A percentile compares a stretch with the other conserved stretches of the same genome.
These are phyloP conservation scores for Solanum medicagineum DNA, from an alignment of 257 asterid genomes.

Conservation along the genomic window DNA sequence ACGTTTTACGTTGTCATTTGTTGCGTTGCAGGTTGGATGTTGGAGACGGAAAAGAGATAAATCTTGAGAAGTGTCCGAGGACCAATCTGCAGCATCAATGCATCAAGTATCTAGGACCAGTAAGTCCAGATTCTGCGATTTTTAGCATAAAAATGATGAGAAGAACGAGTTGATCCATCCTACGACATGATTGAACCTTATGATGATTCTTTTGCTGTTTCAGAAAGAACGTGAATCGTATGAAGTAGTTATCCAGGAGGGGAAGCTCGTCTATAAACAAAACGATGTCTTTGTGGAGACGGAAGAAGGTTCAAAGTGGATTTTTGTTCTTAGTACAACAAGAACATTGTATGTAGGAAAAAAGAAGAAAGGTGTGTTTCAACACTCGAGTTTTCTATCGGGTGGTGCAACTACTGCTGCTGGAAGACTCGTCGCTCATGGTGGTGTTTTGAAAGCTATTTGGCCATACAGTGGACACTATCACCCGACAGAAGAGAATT, in stretches of 20 bases:
- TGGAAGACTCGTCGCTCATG: constrained; percentile 72
- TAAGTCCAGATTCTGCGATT: constrained; percentile 21
- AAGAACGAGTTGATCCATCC: background rate
- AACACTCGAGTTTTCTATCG: constrained; percentile 87
- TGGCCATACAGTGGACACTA: constrained; percentile 98
- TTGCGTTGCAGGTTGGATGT: constrained; percentile 64
- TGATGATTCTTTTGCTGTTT: background rate
- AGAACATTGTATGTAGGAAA: constrained; percentile 67
- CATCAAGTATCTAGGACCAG: constrained; percentile 88
- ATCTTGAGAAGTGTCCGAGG: constrained; percentile 75
- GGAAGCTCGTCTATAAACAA: constrained; percentile 57
- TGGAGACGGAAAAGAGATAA: constrained; percentile 88
- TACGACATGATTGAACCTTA: background rate
- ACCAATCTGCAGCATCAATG: constrained; percentile 57
- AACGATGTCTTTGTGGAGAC: constrained; percentile 54
- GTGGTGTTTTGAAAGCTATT: constrained; percentile 81
- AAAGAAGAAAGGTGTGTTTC: constrained; percentile 73
- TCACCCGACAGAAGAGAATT: constrained; percentile 88
- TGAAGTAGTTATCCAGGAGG: constrained; percentile 55
- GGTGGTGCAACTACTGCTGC: constrained; percentile 97
- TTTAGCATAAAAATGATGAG: background rate
- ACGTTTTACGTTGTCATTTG: background rate
- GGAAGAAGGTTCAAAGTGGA: constrained; percentile 75
- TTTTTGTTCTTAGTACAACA: constrained; percentile 82
- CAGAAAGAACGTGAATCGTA: constrained; percentile 78